Base-by-base conservation (phyloP, 2,329 filamentous ascomycete genomes). In the Triangularia setosa region DNA sequence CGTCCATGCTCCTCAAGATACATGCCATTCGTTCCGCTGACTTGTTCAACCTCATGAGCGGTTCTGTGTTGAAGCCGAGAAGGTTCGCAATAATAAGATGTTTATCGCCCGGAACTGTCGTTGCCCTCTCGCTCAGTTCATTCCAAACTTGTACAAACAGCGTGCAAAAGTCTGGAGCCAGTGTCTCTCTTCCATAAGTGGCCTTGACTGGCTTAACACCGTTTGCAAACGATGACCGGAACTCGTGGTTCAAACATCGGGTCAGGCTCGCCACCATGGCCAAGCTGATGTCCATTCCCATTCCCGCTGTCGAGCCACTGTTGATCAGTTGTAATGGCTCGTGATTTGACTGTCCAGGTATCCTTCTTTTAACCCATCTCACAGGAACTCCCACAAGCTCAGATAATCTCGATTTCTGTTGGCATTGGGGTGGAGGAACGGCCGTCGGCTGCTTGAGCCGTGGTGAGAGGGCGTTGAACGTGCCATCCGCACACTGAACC, bases 81-180 rank as follows among this genome's bases (percentile, higher is more conserved):
- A 70, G 59, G 24, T 35, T 67, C 2, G 68, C 68, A 48, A 69
- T 63, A 5, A 69, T 68, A 23, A 68, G 60, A 27, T 68, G 67
- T 61, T 64, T 68, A 58, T 69, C 68, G 11, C 65, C 62, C 8
- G 67, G 68, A 11, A 67, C 55, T 12, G 67, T 68, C 12, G 67
- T 67, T 8, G 64, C 24, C 54, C 68, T 53, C 23, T 66, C 67
- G 65, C 67, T 67, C 28, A 69, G 57, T 23, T 69, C 65, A 30
- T 69, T 69, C 68, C 68, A 69, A 2, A 67, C 52, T 6, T 68
- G 68, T 3, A 69, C 67, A 23, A 69, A 69, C 2, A 68, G 61
- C 6, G 68, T 69, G 56, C 68, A 69, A 12, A 68, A 66, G 30
- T 69, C 68, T 5, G 67, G 59, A 0, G 65, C 64, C 30, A 65